Evolutionary conservation across 306 rosid species (phyloP).

Genomic region (Sindora glabra): DNA sequence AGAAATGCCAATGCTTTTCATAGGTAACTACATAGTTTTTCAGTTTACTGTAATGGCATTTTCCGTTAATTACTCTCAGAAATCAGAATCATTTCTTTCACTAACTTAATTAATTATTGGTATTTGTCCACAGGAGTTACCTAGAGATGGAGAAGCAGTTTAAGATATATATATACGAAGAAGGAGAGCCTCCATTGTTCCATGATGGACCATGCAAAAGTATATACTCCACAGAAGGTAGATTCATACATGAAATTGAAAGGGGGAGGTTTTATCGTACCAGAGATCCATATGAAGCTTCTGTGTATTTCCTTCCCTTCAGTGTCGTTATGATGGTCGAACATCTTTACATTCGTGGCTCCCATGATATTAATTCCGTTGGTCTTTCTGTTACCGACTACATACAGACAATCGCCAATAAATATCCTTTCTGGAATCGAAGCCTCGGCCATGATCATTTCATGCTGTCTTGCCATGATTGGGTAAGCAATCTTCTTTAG

Average conservation of each 20-base stretch:
- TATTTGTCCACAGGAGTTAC: constrained; percentile 38
- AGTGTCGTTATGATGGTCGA: constrained; percentile 41
- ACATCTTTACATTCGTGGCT: constrained; percentile 14
- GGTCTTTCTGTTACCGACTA: constrained; percentile 29
- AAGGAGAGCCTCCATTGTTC: constrained; percentile 51
- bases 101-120: background rate
- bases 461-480: constrained; percentile 65
- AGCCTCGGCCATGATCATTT: constrained; percentile 48
- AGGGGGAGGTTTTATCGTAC: constrained; percentile 33
- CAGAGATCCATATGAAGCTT: constrained; percentile 40
- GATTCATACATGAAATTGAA: constrained; percentile 48
- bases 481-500: constrained; percentile 40
- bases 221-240: constrained; percentile 49
- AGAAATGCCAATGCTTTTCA: constrained; percentile 41
- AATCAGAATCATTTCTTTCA: too few relatives aligned
- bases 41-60: background rate
- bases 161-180: constrained; percentile 54
- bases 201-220: constrained; percentile 38
- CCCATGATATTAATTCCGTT: background rate
- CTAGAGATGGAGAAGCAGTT: constrained; percentile 52
- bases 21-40: constrained; percentile 23
- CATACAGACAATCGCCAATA: constrained; percentile 22
- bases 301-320: constrained; percentile 42
- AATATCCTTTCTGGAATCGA: constrained; percentile 49
- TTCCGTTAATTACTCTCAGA: too few relatives aligned